phyloP scores from a whole-genome alignment of 2,329 filamentous ascomycete species.

The Rutstroemia sp. region DNA sequence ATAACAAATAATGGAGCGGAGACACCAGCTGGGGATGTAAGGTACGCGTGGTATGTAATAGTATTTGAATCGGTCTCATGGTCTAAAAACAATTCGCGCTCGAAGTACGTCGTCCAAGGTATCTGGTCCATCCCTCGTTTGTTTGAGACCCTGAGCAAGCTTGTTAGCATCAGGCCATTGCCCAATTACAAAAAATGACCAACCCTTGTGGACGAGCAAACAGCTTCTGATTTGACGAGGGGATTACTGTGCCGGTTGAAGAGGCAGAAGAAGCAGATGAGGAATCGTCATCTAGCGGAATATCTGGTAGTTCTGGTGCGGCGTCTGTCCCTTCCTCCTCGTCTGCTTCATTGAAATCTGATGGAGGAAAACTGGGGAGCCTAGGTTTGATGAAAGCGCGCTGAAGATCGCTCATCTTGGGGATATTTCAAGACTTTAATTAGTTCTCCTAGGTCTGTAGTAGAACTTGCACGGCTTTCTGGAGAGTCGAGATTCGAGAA shows the following conservation, averaged over 20 bases:
- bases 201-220: constrained; percentile 67
- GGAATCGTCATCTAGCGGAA: constrained; percentile 51
- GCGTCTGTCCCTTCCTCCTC: constrained; percentile 35
- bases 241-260: constrained; percentile 85
- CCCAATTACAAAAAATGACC: constrained; percentile 23
- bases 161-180: constrained; percentile 8
- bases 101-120: constrained; percentile 85
- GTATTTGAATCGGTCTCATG: constrained; percentile 34
- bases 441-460: too few species aligned
- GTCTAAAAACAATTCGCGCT: constrained; percentile 73
- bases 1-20: constrained; percentile 76
- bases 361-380: constrained; percentile 53
- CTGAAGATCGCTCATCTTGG: constrained; percentile 71
- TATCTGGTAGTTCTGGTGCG: constrained; percentile 34
- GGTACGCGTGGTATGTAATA: constrained; percentile 75
- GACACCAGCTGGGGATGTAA: constrained; percentile 67
- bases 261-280: constrained; percentile 69
- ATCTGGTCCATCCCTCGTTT: constrained; percentile 29
- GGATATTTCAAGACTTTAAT: not conserved
- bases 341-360: constrained; percentile 44
- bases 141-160: constrained; percentile 23
- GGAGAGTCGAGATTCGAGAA: too few species aligned
- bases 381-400: constrained; percentile 72
- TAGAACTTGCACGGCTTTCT: too few species aligned
- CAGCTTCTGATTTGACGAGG: constrained; percentile 64